These are phyloP conservation scores for Trametes gibbosa DNA, from an alignment of 768 basidiomycete genomes.

Conservation along the genomic window DNA sequence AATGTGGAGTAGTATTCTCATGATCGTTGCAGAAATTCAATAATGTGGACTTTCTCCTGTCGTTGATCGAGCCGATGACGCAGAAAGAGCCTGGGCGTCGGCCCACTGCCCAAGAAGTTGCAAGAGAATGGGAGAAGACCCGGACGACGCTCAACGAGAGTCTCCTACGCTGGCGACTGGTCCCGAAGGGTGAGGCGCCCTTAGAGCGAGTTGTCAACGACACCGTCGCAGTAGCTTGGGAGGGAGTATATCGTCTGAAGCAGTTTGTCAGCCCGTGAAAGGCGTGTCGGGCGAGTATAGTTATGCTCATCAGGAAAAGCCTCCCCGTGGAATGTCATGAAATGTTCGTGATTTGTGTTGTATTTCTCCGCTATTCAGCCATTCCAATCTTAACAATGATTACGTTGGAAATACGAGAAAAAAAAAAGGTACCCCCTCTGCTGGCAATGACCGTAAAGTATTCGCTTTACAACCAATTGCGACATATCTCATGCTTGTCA, in stretches of 20 bases:
- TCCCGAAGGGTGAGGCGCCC: not conserved
- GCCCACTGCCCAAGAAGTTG: not conserved
- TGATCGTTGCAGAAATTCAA: constrained; percentile 7
- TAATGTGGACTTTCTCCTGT: constrained; percentile 6
- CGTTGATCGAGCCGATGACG: constrained; percentile 15
- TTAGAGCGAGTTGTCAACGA: constrained; percentile 19
- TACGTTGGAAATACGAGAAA: no score
- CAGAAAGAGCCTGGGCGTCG: constrained; percentile 2
- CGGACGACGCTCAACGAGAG: not conserved
- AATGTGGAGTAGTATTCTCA: not conserved
- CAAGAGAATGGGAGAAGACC: not conserved
- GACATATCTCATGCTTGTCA: no score
- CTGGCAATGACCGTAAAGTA: no score
- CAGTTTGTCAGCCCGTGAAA: not conserved
- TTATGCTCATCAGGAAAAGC: no score
- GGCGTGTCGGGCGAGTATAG: no score
- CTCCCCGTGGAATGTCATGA: no score
- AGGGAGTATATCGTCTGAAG: constrained; percentile 7
- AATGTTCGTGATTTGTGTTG: no score
- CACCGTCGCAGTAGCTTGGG: constrained; percentile 19
- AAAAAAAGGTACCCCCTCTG: no score
- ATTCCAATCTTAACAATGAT: no score
- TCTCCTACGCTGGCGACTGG: constrained; percentile 12
- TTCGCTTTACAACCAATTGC: no score
- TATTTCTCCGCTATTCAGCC: no score